Conservation (phyloP, 1,284 basidiomycete species). For the Cutaneotrichosporon arboriforme region DNA sequence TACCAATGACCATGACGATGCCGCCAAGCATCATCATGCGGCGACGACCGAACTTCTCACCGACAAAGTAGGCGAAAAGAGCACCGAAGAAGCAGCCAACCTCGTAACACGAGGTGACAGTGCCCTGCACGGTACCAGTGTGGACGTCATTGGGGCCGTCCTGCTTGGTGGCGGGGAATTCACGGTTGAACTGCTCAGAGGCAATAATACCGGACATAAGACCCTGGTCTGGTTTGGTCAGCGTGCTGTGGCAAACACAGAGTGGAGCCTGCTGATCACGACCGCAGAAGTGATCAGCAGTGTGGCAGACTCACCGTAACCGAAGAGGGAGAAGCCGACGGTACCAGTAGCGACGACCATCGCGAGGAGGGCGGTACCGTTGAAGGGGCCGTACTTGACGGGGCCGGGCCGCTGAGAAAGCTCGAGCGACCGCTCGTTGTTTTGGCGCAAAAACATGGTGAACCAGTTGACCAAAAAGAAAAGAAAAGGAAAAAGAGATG, state of each 20-base stretch:
- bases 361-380: slow-evolving; percentile 35
- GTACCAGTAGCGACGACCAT: slow-evolving; percentile 42
- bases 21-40: slow-evolving; percentile 47
- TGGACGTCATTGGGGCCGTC: slow-evolving; percentile 37
- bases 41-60: slow-evolving; percentile 45
- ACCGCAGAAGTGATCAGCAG: neutral
- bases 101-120: slow-evolving; percentile 46
- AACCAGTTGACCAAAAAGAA: neutral
- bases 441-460: slow-evolving; percentile 3
- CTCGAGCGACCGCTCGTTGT: slow-evolving; percentile 5
- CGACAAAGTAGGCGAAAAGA: slow-evolving; percentile 33
- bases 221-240: slow-evolving; percentile 18
- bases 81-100: slow-evolving; percentile 40
- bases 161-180: slow-evolving; percentile 43
- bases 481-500: neutral
- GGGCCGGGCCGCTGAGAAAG: slow-evolving; percentile 9
- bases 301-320: slow-evolving; percentile 32
- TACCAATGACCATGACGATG: slow-evolving; percentile 49
- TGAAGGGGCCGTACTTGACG: slow-evolving; percentile 37
- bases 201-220: slow-evolving; percentile 46
- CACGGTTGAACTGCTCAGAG: slow-evolving; percentile 45
- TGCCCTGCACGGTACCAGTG: slow-evolving; percentile 47
- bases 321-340: slow-evolving; percentile 40
- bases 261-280: no score
- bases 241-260: neutral